Evolutionary conservation across 2,329 filamentous ascomycete species (phyloP), one percentile per base, ranked within the genome.

Genomic region (Fusarium sp.): DNA sequence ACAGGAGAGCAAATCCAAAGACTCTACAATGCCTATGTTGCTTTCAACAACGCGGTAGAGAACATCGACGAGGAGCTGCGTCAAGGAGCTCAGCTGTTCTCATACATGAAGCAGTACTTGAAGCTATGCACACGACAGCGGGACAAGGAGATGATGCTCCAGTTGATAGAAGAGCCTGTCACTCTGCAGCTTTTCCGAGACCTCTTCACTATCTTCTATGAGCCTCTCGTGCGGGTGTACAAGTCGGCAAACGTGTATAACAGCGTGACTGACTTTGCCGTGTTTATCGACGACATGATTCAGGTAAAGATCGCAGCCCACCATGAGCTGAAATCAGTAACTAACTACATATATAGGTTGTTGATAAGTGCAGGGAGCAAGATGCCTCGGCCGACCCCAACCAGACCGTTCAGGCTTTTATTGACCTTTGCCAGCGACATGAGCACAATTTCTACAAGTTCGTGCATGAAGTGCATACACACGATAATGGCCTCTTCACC

Each of bases 371-470:
- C 72, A 83, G 87, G 58, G 87, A 90, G 63, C 87, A 90, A 73
- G 96, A 98, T 76, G 91, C 96, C 43, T 94, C 93, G 4, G 94
- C 95, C 2, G 96, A 99, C 77, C 96, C 96, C 6, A 99, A 99
- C 77, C 94, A 97, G 82, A 99, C 96, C 0, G 96, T 99, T 2
- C 96, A 99, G 77, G 91, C 94, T 17, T 99, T 99, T 76, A 99
- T 99, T 75, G 96, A 99, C 76, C 86, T 99, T 21, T 99, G 96
- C 78, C 91, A 93, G 70, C 89, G 96, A 41, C 96, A 99, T 77
- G 93, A 99, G 79, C 89, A 96, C 77, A 97, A 97, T 80, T 95
- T 99, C 77, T 99, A 98, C 86, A 98, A 97, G 78, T 99, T 99
- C 77, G 91, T 99, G 5, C 96, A 99, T 78, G 96, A 99, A 80